These are phyloP conservation scores for Alternaria brassicae DNA, from an alignment of 2,329 filamentous ascomycete species.

Conservation along the genomic window DNA sequence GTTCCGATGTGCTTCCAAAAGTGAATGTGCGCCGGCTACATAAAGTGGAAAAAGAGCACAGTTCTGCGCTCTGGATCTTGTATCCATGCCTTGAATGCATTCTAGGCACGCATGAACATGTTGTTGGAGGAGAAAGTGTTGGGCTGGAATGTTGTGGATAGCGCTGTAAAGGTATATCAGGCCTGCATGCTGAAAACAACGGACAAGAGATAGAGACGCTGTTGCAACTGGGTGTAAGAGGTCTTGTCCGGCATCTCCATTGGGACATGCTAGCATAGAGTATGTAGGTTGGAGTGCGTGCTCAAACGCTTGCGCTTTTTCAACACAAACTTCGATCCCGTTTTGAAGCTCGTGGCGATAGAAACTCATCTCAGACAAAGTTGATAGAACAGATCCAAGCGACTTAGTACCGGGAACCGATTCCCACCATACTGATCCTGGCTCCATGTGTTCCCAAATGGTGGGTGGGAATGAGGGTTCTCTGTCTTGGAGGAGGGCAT, in stretches of 20 bases:
- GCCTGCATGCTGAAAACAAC: constrained; percentile 23
- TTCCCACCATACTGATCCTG: constrained; percentile 21
- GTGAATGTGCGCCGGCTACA: constrained; percentile 20
- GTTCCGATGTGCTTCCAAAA: constrained; percentile 5
- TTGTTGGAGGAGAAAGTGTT: constrained; percentile 21
- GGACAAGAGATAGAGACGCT: constrained; percentile 10
- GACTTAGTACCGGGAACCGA: constrained; percentile 3
- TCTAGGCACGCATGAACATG: constrained; percentile 24
- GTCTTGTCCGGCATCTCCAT: neutral
- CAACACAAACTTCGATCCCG: neutral
- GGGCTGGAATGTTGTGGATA: constrained; percentile 14
- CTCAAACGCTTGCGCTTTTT: constrained; percentile 9
- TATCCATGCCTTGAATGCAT: constrained; percentile 19
- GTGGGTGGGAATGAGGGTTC: constrained; percentile 14
- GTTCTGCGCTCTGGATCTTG: constrained; percentile 17
- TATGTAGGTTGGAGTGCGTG: constrained; percentile 10
- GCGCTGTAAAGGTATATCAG: constrained; percentile 27
- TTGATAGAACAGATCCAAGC: constrained; percentile 9
- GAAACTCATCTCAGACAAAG: constrained; percentile 14
- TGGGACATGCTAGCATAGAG: neutral
- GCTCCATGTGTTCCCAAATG: constrained; percentile 19
- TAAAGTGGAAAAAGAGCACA: constrained; percentile 25
- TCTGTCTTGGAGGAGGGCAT: constrained; percentile 20
- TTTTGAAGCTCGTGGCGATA: constrained; percentile 7
- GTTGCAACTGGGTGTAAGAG: neutral